Percentiles rank a stretch among this genome's conserved stretches.
Evolutionary conservation across 2,329 filamentous ascomycete genomes (phyloP).

Genomic region (Colletotrichum falcatum): DNA sequence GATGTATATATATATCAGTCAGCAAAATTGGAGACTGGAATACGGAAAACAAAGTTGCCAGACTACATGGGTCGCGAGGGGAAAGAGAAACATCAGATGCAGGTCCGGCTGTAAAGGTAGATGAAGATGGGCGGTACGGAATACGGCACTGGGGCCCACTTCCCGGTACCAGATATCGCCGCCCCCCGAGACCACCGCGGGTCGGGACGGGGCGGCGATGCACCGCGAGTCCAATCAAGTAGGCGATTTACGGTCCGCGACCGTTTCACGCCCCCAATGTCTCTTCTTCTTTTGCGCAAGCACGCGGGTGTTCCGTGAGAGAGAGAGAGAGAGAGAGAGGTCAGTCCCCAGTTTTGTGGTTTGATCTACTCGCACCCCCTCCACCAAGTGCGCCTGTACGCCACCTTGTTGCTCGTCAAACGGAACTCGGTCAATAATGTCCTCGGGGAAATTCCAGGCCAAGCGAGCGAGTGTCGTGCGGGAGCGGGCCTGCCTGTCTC

Average conservation of each 20-base stretch:
- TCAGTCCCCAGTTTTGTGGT: background rate
- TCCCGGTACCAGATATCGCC: background rate
- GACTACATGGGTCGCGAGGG: background rate
- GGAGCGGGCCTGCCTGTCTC: background rate
- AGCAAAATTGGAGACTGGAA: background rate
- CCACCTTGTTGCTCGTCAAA: background rate
- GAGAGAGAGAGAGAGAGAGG: too few species aligned
- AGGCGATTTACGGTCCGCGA: slow-evolving; percentile 16
- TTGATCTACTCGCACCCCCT: slow-evolving; percentile 24
- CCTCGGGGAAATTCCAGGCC: too few species aligned
- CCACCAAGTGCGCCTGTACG: background rate
- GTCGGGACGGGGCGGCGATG: slow-evolving; percentile 21
- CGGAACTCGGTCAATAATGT: too few species aligned
- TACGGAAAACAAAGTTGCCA: background rate
- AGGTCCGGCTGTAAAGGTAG: background rate
- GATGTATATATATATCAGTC: background rate
- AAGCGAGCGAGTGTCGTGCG: too few species aligned
- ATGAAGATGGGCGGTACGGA: background rate
- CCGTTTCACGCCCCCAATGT: background rate
- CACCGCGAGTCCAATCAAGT: slow-evolving; percentile 2
- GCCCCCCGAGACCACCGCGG: slow-evolving; percentile 9
- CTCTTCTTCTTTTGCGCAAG: background rate
- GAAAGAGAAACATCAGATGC: background rate
- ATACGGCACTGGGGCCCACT: background rate
- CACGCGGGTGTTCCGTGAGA: background rate